phyloP scores from a whole-genome alignment of 1,284 basidiomycete genomes.

The Rhodotorula sp. region DNA sequence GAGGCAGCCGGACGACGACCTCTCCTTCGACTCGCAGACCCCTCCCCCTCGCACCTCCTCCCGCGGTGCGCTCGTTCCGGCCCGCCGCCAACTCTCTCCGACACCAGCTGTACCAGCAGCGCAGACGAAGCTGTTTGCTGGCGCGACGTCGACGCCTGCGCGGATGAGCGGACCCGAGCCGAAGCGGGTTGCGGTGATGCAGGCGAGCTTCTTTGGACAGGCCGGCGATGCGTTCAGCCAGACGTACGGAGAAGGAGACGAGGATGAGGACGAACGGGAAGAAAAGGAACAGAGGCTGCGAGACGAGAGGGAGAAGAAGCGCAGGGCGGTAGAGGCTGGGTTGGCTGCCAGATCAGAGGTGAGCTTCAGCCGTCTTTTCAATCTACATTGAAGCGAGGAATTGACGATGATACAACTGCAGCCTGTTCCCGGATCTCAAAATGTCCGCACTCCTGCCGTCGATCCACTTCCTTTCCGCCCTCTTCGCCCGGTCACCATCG shows the following conservation, averaged over 20 bases:
- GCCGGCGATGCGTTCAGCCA: neutral
- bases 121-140: neutral
- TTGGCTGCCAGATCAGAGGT: neutral
- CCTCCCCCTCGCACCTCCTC: neutral
- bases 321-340: slow-evolving; percentile 4
- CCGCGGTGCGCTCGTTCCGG: neutral
- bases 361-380: neutral
- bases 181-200: slow-evolving; percentile 86
- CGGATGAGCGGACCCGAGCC: slow-evolving; percentile 69
- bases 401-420: neutral
- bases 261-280: neutral
- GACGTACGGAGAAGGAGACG: neutral
- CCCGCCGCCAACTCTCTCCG: neutral
- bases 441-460: slow-evolving; percentile 16
- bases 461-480: slow-evolving; percentile 50
- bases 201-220: slow-evolving; percentile 68
- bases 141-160: slow-evolving; percentile 51
- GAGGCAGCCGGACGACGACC: neutral
- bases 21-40: slow-evolving; percentile 1
- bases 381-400: neutral
- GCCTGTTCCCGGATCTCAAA: neutral
- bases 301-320: slow-evolving; percentile 4
- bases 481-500: slow-evolving; percentile 61
- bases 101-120: too few relatives aligned
- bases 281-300: neutral